A percentile compares a stretch with the other conserved stretches of the same genome.
These are phyloP conservation scores for Fusarium kyushuense DNA, from an alignment of 2,329 filamentous ascomycete species.

Conservation along the genomic window DNA sequence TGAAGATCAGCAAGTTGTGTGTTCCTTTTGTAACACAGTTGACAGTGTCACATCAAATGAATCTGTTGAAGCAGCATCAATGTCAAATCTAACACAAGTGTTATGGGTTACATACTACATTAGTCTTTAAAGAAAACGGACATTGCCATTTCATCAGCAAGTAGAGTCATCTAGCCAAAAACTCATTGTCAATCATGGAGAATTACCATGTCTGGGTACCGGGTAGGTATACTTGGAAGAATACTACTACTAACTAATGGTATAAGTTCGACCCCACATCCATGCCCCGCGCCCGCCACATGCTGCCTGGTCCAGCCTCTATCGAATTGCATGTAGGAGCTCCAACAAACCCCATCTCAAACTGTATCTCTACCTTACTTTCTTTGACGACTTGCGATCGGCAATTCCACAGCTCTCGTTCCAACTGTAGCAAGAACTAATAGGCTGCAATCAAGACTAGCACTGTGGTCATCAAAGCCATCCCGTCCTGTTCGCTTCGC, in stretches of 20 bases:
- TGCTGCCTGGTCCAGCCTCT: constrained; percentile 45
- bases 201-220: constrained; percentile 1
- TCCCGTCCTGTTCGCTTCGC: background rate
- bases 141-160: background rate
- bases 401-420: background rate
- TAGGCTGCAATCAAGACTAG: background rate
- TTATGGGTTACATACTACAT: background rate
- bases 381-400: constrained; percentile 6
- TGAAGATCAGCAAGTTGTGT: too few species aligned
- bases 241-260: too few species aligned
- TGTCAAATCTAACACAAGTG: background rate
- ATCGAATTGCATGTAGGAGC: constrained; percentile 28
- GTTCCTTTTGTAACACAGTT: background rate
- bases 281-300: constrained; percentile 45
- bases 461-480: background rate
- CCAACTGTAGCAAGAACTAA: background rate
- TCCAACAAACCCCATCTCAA: constrained; percentile 23
- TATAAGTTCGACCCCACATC: constrained; percentile 27
- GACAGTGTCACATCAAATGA: background rate
- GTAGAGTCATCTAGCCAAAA: background rate
- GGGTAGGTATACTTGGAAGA: constrained; percentile 6
- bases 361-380: constrained; percentile 19
- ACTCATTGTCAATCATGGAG: background rate
- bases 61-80: background rate
- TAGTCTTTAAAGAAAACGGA: too few species aligned